Evolutionary conservation across 106 monocot species (phyloP), one percentile per base, ranked within the genome.

Genomic region (Triglochin maritima): DNA sequence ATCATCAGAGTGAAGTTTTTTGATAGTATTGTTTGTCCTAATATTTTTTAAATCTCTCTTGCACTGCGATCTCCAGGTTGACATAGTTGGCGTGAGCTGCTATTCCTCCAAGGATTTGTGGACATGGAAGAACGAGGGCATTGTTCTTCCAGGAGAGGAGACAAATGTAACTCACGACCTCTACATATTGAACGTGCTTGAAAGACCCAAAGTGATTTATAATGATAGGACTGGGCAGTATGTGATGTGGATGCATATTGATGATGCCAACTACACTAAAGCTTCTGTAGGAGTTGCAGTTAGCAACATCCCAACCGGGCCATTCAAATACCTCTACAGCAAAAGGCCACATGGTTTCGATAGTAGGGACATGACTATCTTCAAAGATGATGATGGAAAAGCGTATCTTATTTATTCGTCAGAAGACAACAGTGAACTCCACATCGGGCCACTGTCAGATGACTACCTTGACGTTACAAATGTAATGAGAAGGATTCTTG

Each of bases 221-320:
- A 96, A 90, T 50, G 77, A 83, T 43, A 75, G 53, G 16, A 85
- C 85, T 2, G 50, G 49, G 4, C 62, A 81, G 62, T 52, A 52
- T 52, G 71, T 90, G 12, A 93, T 93, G 92, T 93, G 92, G 92
- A 88, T 93, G 92, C 92, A 93, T 71, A 74, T 93, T 3, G 92
- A 93, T 49, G 87, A 88, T 51, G 79, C 57, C 50, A 88, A 92
- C 75, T 92, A 92, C 75, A 92, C 88, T 41, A 92, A 88, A 56
- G 92, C 92, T 46, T 77, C 88, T 6, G 86, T 93, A 9, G 94
- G 94, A 4, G 87, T 95, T 14, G 94, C 96, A 2, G 60, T 88
- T 7, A 84, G 87, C 46, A 44, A 76, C 29, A 75, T 80, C 60
- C 83, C 96, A 3, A 74, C 78, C 0, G 96, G 96, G 0, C 96